phyloP scores from a whole-genome alignment of 78 protist genomes.

The Dictyostelium capitatum region DNA sequence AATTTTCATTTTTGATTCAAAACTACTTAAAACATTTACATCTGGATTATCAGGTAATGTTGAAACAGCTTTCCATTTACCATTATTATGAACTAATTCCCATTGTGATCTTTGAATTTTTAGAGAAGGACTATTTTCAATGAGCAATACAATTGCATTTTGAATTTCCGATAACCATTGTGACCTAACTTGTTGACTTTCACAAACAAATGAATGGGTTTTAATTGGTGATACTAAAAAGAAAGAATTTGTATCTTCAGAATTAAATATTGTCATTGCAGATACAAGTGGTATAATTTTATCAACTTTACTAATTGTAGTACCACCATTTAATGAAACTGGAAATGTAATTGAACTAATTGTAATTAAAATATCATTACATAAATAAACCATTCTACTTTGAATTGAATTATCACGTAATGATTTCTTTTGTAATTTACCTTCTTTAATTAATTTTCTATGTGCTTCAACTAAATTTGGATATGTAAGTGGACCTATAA shows the following conservation, averaged over 20 bases:
- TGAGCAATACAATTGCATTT: slow-evolving; percentile 7
- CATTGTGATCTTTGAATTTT: slow-evolving; percentile 59
- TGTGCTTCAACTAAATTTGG: slow-evolving; percentile 61
- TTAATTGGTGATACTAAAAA: slow-evolving; percentile 63
- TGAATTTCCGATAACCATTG: slow-evolving; percentile 65
- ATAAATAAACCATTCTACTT: slow-evolving; percentile 47
- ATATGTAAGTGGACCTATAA: slow-evolving; percentile 1
- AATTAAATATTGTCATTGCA: slow-evolving; percentile 15
- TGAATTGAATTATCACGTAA: slow-evolving; percentile 36
- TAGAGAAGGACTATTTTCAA: slow-evolving; percentile 30
- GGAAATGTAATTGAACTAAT: slow-evolving; percentile 28
- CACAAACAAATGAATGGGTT: slow-evolving; percentile 62
- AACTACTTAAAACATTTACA: slow-evolving; percentile 12
- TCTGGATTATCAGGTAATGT: background rate
- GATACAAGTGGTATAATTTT: slow-evolving; percentile 60
- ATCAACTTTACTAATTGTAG: slow-evolving; percentile 33
- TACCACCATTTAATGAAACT: background rate
- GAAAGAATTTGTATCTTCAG: slow-evolving; percentile 38
- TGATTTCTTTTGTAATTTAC: slow-evolving; percentile 59
- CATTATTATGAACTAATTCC: slow-evolving; percentile 42
- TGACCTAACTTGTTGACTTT: background rate
- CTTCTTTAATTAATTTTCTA: slow-evolving; percentile 57
- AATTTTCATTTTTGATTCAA: background rate
- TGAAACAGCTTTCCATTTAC: slow-evolving; percentile 60
- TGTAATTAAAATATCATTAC: slow-evolving; percentile 51